A percentile compares a stretch with the other conserved stretches of the same genome.
Evolutionary conservation across 345 rosid species (phyloP).

Genomic region (Gossypium thurberi): DNA sequence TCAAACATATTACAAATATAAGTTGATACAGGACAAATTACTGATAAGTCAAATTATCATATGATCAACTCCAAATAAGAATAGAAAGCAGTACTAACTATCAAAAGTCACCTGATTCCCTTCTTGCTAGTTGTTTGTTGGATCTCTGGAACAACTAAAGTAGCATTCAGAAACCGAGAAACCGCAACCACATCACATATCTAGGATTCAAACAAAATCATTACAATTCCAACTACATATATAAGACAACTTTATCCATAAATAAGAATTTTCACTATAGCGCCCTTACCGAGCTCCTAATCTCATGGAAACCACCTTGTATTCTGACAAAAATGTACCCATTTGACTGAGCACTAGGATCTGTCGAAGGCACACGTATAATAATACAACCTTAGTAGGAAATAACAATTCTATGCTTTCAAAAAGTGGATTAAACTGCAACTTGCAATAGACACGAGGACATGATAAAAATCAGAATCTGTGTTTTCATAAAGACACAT

Average conservation of each 20-base stretch:
- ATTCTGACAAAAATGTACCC: slow-evolving; percentile 85
- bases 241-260: background rate
- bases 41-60: background rate
- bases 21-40: background rate
- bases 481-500: background rate
- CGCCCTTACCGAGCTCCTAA: slow-evolving; percentile 81
- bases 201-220: slow-evolving; percentile 27
- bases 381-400: background rate
- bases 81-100: slow-evolving; percentile 13
- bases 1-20: slow-evolving; percentile 6
- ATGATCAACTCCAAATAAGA: background rate
- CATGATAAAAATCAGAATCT: background rate
- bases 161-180: slow-evolving; percentile 79
- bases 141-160: slow-evolving; percentile 89
- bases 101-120: slow-evolving; percentile 73
- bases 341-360: slow-evolving; percentile 47
- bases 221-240: slow-evolving; percentile 9
- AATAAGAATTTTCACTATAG: background rate
- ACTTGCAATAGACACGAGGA: background rate
- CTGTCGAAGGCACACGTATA: slow-evolving; percentile 30
- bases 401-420: background rate
- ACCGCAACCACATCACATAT: slow-evolving; percentile 77
- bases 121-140: slow-evolving; percentile 98
- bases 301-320: slow-evolving; percentile 99
- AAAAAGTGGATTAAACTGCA: background rate